These are phyloP conservation scores for Babesia bovis DNA, from an alignment of 169 alveolate genomes.

Conservation along the genomic window DNA sequence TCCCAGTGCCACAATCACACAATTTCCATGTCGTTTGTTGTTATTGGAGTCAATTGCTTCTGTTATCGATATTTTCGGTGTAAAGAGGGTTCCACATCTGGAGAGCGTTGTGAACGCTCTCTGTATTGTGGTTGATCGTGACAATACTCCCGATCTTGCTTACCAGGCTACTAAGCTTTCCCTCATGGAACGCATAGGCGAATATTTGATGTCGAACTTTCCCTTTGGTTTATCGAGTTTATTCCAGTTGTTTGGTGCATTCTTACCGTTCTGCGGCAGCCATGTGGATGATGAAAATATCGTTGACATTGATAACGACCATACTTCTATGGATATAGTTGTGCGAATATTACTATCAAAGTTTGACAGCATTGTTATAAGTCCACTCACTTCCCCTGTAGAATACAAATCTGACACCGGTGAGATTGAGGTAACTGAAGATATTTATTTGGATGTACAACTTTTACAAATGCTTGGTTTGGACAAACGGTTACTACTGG, in stretches of 20 bases:
- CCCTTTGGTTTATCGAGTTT: constrained; percentile 18
- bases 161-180: background rate
- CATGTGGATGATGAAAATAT: background rate
- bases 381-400: constrained; percentile 16
- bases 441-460: constrained; percentile 19
- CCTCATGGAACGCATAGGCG: constrained; percentile 5
- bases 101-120: constrained; percentile 12
- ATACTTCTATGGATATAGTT: constrained; percentile 2
- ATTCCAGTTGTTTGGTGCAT: constrained; percentile 35
- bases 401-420: constrained; percentile 18
- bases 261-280: constrained; percentile 15
- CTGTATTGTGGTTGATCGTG: background rate
- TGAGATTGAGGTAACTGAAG: constrained; percentile 19
- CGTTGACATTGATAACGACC: constrained; percentile 7
- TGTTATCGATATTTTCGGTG: background rate
- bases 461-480: constrained; percentile 35
- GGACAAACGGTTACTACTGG: constrained; percentile 3
- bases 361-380: constrained; percentile 2
- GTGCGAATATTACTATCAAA: constrained; percentile 1
- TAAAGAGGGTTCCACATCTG: background rate
- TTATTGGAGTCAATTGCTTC: constrained; percentile 14
- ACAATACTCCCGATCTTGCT: background rate
- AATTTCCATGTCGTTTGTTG: constrained; percentile 11
- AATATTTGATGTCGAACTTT: constrained; percentile 18
- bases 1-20: background rate